Base-by-base conservation (phyloP, 345 rosid genomes). In the Theobroma cacao region DNA sequence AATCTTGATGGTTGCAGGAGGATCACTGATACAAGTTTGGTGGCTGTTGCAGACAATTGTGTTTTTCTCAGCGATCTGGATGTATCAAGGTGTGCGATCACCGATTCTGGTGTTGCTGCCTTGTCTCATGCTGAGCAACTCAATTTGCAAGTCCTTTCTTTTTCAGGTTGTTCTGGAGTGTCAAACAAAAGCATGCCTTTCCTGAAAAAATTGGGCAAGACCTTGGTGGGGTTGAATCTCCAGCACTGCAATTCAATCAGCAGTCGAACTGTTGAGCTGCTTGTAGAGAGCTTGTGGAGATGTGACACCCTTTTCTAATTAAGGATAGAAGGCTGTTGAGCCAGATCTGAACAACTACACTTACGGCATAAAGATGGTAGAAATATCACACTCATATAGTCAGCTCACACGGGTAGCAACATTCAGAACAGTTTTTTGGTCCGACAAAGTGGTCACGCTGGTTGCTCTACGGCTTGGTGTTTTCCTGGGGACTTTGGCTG, bases 1-100 rank as follows among this genome's bases (percentile, higher is more conserved):
- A 91, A 83, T 83, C 86, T 92, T 50, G 90, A 87, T 40, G 92
- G 93, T 17, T 92, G 97, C 84, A 86, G 82, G 81, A 92, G 81
- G 87, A 87, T 92, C 22, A 85, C 91, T 1, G 94, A 92, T 81
- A 82, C 87, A 40, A 92, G 94, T 76, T 75, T 92, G 89, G 83
- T 72, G 15, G 87, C 85, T 28, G 82, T 92, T 58, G 88, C 91
- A 5, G 87, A 84, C 56, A 81, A 82, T 70, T 91, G 97, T 82
- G 43, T 83, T 48, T 75, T 89, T 71, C 87, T 92, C 7, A 79
- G 82, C 14, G 91, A 92, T 77, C 92, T 92, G 1, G 93, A 92
- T 74, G 81, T 92, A 67, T 91, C 97, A 0, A 84, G 78, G 43
- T 87, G 92, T 79, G 81, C 85, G 8, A 66, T 87, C 38, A 82